Conservation (phyloP, 2,329 filamentous ascomycete species). For the Raffaelea ambrosiae region DNA sequence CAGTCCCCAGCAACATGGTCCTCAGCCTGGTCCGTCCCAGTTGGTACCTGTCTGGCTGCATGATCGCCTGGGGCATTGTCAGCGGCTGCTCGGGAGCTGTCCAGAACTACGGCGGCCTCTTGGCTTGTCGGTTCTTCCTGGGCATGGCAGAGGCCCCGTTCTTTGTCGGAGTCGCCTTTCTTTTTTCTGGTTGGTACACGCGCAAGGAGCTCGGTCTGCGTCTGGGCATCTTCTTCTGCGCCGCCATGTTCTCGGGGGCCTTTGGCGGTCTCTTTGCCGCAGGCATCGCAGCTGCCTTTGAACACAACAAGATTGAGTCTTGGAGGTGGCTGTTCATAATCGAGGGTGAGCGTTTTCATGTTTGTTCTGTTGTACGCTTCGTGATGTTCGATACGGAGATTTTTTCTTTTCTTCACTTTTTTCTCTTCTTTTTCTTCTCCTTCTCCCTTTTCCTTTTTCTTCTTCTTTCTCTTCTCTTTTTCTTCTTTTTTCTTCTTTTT, state of each 20-base stretch:
- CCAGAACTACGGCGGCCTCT: constrained; percentile 15
- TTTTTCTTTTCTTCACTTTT: not conserved
- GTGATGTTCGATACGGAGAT: no score
- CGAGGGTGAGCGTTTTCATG: no score
- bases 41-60: constrained; percentile 23
- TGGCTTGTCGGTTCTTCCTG: constrained; percentile 26
- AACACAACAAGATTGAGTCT: constrained; percentile 36
- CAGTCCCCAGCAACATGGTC: constrained; percentile 35
- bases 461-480: constrained; percentile 33
- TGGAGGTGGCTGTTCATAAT: constrained; percentile 46
- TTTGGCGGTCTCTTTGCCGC: constrained; percentile 43
- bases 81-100: constrained; percentile 12
- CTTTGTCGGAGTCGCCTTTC: constrained; percentile 30
- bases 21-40: constrained; percentile 34
- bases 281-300: constrained; percentile 33
- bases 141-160: constrained; percentile 25
- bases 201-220: constrained; percentile 27
- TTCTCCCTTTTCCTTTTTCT: constrained; percentile 22
- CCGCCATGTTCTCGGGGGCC: constrained; percentile 28
- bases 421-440: no score
- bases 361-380: no score
- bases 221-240: constrained; percentile 25
- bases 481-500: constrained; percentile 13
- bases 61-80: constrained; percentile 18
- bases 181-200: constrained; percentile 32